phyloP scores from a whole-genome alignment of 331 rosid species.

The Pyracantha coccinea region DNA sequence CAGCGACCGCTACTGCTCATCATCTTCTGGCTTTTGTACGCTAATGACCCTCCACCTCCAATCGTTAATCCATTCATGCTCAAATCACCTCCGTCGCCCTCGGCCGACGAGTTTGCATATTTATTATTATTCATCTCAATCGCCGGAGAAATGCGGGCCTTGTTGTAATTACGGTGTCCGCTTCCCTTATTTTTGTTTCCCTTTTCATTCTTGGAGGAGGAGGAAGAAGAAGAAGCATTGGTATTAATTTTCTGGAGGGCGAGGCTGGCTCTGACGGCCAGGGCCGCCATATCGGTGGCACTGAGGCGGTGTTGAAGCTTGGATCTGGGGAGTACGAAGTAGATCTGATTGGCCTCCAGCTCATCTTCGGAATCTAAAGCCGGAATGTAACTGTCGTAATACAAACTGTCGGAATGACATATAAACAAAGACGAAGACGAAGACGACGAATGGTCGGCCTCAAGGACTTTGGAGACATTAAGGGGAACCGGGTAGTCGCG shows the following conservation, averaged over 20 bases:
- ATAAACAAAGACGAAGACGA: slow-evolving; percentile 12
- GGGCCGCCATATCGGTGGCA: slow-evolving; percentile 42
- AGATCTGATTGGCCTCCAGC: slow-evolving; percentile 30
- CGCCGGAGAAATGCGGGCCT: slow-evolving; percentile 32
- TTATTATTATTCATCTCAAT: not conserved
- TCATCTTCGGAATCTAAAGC: slow-evolving; percentile 4
- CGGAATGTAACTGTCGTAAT: slow-evolving; percentile 21
- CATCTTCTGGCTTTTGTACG: not conserved
- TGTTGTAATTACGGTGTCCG: slow-evolving; percentile 2
- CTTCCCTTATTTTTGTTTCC: not conserved
- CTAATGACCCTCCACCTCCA: not conserved
- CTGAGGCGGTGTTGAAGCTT: slow-evolving; percentile 15
- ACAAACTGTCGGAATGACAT: slow-evolving; percentile 34
- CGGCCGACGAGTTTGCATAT: not conserved
- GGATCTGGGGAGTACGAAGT: slow-evolving; percentile 32
- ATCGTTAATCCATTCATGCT: not conserved
- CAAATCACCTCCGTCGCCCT: not conserved
- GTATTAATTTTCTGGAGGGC: slow-evolving; percentile 21
- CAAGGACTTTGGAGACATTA: slow-evolving; percentile 30
- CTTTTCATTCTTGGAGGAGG: not conserved
- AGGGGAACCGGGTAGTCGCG: slow-evolving; percentile 26
- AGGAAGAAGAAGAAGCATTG: not conserved
- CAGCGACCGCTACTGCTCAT: too few species aligned
- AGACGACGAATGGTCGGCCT: not conserved
- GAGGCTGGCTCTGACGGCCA: slow-evolving; percentile 40